Conservation (phyloP, 2,329 filamentous ascomycete species). For the Xylogone sp. region DNA sequence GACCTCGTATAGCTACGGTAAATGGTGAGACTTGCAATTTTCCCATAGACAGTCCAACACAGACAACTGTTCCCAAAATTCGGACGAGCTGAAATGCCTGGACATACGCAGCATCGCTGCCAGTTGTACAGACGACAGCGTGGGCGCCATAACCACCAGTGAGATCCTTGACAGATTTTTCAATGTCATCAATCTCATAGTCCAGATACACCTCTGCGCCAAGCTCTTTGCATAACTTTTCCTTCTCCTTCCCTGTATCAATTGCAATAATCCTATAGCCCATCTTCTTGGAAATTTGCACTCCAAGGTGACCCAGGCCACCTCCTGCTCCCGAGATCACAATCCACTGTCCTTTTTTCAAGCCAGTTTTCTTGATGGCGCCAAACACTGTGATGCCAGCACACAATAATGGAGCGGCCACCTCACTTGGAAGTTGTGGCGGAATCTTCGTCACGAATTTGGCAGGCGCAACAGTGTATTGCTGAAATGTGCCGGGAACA, state of each 20-base stretch:
- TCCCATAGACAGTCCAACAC: conserved; percentile 3
- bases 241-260: conserved; percentile 9
- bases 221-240: conserved; percentile 11
- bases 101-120: conserved; percentile 27
- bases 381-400: conserved; percentile 70
- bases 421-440: conserved; percentile 40
- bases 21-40: conserved; percentile 1
- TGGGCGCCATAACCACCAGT: conserved; percentile 47
- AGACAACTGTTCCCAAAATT: conserved; percentile 2
- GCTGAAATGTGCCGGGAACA: conserved; percentile 30
- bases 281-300: conserved; percentile 14
- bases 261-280: conserved; percentile 14
- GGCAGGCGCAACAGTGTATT: conserved; percentile 42
- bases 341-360: conserved; percentile 22
- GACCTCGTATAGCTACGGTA: not conserved
- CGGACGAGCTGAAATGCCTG: not conserved
- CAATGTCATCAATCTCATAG: conserved; percentile 11
- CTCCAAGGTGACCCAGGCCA: conserved; percentile 13
- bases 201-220: conserved; percentile 17
- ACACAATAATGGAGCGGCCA: conserved; percentile 64
- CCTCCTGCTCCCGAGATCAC: conserved; percentile 14
- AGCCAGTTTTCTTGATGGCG: conserved; percentile 51
- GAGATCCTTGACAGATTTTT: conserved; percentile 9
- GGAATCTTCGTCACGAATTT: conserved; percentile 57
- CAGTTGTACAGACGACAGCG: conserved; percentile 50